Evolutionary conservation across 352 stramenopile genomes (phyloP), one percentile per base, ranked within the genome.

Genomic region (Phytophthora sansomeana): DNA sequence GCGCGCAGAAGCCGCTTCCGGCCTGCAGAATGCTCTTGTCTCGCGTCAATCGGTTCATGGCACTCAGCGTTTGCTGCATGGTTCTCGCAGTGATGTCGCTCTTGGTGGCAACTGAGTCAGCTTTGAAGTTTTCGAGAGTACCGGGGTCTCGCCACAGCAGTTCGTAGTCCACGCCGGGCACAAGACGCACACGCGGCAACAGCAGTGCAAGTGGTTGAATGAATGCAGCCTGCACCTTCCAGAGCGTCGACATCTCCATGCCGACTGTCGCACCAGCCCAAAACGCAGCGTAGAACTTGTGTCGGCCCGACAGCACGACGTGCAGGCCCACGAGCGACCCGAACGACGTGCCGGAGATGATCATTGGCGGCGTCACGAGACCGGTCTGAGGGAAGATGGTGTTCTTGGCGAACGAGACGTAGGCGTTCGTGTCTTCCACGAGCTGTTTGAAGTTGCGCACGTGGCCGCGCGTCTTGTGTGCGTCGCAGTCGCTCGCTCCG

Each of bases 301-400:
- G 74, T 24, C 41, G 21, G 3, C 63, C 69, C 14, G 69, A 80
- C 16, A 89, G 71, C 48, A 82, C 62, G 9, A 74, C 77, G 68
- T 87, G 80, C 16, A 85, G 47, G 1, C 72, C 78, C 17, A 89
- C 63, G 26, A 90, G 76, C 30, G 67, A 70, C 9, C 81, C 81
- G 63, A 83, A 89, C 21, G 75, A 85, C 39, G 81, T 84, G 62
- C 80, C 79, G 60, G 80, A 77, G 58, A 90, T 78, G 54, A 86
- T 66, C 28, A 87, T 55, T 29, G 77, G 79, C 56, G 61, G 59
- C 41, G 36, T 10, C 11, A 10, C 11, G 32, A 36, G 30, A 11
- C 54, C 50, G 21, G 69, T 61, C 29, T 62, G 30, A 5, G 75
- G 58, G 33, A 79, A 74, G 19, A 83, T 55, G 11, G 24, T 16